Base-by-base conservation (phyloP, 1,284 basidiomycete species). In the Pterulicium gracile region DNA sequence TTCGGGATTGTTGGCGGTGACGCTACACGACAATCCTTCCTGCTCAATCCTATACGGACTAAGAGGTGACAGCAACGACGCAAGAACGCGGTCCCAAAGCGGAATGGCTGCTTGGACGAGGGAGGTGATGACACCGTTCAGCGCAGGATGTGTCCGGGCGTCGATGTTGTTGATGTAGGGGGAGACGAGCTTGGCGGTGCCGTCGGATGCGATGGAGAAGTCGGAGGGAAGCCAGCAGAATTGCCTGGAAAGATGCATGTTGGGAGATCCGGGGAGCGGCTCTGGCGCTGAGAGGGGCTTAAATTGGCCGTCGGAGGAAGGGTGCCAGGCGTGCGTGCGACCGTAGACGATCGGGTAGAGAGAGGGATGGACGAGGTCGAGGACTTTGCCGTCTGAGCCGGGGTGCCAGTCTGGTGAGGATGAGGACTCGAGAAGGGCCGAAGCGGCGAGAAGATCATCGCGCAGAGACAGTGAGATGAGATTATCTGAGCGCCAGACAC, bases 351-450 rank as follows among this genome's bases (percentile, higher is more conserved):
- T 49, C 1, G 62, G 63, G 47, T 60, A 70, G 4, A 70, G 55
- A 1, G 65, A 68, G 0, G 69, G 69, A 47, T 72, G 66, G 1
- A 71, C 64, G 27, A 71, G 59, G 48, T 70, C 65, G 15, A 69
- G 61, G 2, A 71, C 68, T 24, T 55, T 64, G 1, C 56, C 53
- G 40, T 68, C 54, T 10, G 62, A 65, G 14, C 59, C 55, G 1
- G 67, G 67, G 48, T 68, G 67, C 66, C 66, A 69, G 54, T 70
- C 67, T 44, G 62, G 59, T 45, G 57, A 15, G 0, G 59, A 49
- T 50, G 56, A 57, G 7, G 27, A 10, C 42, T 67, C 63, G 13
- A 66, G 60, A 1, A 41, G 10, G 18, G 13, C 39, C 7, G 10
- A 7, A 19, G 7, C n/a, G 10, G 7, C 19, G 7, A 15, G 13